Evolutionary conservation across 192 early-diverging fungal genomes (phyloP), one percentile per base, ranked within the genome.

Genomic region (Helicostylum pulchrum): DNA sequence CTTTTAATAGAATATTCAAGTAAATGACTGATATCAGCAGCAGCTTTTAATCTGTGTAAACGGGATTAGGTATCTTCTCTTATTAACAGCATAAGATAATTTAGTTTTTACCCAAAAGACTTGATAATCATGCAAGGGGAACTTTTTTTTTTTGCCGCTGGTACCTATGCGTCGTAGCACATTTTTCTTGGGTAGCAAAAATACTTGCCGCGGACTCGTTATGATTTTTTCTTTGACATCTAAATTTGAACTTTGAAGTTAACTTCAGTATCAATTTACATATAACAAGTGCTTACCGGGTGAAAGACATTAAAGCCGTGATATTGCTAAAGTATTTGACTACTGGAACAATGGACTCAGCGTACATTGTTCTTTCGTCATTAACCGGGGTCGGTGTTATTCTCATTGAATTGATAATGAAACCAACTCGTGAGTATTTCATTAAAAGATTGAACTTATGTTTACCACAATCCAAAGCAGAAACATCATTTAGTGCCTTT

Each of bases 101-200:
- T 53, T 53, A 34, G 52, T 17, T 53, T 14, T 53, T 31, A 53
- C 30, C 52, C 52, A 6, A 30, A 54, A 12, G 23, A 54, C 53
- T 54, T 30, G 14, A 36, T 32, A 3, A n/a, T 30, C 53, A 54
- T 36, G 53, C 30, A 54, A 32, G 30, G 53, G 3, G 30, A 34
- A n/a, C n/a, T n/a, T n/a, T n/a, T n/a, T n/a, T 32, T 54, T 54
- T 54, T 54, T 54, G 53, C 15, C 32, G 30, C 15, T 54, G 53
- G 15, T n/a, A 34, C 53, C 53, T 4, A 54, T 54, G 3, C 31
- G 53, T 32, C 17, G 30, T 26, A 3, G 30, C 15, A 12, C 14
- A 14, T 54, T 54, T 34, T 34, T 54, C 53, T 54, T 15, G 31
- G n/a, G 31, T 54, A 34, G n/a, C 53, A 11, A 54, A 54, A 36